Percentiles rank a stretch among this genome's conserved stretches.
Evolutionary conservation across 495 filamentous ascomycete species (phyloP).

Genomic region (Bacidia gigantensis): DNA sequence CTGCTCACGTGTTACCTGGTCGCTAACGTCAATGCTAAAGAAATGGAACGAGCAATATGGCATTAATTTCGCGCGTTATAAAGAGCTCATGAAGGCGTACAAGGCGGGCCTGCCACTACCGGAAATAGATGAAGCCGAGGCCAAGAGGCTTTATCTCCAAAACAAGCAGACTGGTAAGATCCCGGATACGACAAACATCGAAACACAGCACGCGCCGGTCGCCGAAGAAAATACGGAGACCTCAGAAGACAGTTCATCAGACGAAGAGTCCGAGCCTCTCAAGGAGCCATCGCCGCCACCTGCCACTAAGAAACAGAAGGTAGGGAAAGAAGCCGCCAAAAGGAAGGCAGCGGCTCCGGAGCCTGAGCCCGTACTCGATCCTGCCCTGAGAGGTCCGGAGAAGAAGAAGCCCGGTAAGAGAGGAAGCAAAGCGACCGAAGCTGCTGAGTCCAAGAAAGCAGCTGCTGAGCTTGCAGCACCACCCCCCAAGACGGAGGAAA

Average conservation of each 20-base stretch:
- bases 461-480: constrained; percentile 38
- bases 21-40: constrained; percentile 23
- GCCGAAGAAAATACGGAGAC: constrained; percentile 27
- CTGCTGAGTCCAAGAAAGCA: constrained; percentile 30
- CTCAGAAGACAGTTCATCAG: constrained; percentile 18
- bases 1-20: neutral
- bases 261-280: constrained; percentile 35
- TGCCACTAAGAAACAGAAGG: constrained; percentile 36
- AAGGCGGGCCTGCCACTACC: constrained; percentile 35
- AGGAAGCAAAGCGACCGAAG: constrained; percentile 26
- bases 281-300: constrained; percentile 38
- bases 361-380: constrained; percentile 16
- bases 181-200: constrained; percentile 40
- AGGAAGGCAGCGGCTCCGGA: constrained; percentile 19
- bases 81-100: constrained; percentile 58
- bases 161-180: constrained; percentile 34
- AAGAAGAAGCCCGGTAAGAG: constrained; percentile 36
- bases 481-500: constrained; percentile 26
- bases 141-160: constrained; percentile 46
- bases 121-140: constrained; percentile 41
- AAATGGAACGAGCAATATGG: constrained; percentile 62
- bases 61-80: constrained; percentile 63
- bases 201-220: constrained; percentile 35
- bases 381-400: constrained; percentile 24
- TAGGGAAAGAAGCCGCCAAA: constrained; percentile 23